These are phyloP conservation scores for Fusarium proliferatum DNA, from an alignment of 2,329 filamentous ascomycete species.

Conservation along the genomic window DNA sequence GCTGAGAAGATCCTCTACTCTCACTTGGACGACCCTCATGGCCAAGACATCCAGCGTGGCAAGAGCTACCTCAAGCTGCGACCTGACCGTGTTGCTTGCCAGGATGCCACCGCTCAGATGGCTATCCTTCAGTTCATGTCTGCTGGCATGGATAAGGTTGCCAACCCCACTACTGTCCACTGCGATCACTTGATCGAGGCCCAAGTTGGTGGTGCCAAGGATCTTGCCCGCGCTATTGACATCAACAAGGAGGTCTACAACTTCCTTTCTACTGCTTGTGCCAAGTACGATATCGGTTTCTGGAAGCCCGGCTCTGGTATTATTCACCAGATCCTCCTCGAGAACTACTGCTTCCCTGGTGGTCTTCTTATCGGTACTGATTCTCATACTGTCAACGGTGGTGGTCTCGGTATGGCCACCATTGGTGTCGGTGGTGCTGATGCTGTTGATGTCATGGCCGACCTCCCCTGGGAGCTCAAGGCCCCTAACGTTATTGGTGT, in stretches of 20 bases:
- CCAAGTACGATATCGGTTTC: conserved; percentile 99
- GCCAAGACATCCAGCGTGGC: conserved; percentile 95
- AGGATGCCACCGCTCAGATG: conserved; percentile 99
- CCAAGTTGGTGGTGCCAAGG: conserved; percentile 91
- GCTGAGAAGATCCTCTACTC: conserved; percentile 99
- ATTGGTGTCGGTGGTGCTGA: conserved; percentile 99
- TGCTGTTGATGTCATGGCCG: conserved; percentile 98
- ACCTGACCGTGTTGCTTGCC: conserved; percentile 97
- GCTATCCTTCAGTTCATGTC: conserved; percentile 99
- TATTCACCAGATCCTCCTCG: conserved; percentile 97
- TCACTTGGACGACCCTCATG: conserved; percentile 95
- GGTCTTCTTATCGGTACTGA: conserved; percentile 98
- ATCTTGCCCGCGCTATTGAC: conserved; percentile 87
- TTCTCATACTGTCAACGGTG: conserved; percentile 96
- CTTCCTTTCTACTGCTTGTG: conserved; percentile 92
- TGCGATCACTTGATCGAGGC: conserved; percentile 99
- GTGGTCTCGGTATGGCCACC: conserved; percentile 93
- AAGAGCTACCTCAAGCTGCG: conserved; percentile 96
- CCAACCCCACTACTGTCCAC: conserved; percentile 95
- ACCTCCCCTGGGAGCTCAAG: conserved; percentile 97
- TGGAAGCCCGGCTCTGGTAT: conserved; percentile 99
- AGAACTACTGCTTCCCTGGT: conserved; percentile 99
- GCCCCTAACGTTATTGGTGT: conserved; percentile 97
- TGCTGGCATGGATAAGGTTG: conserved; percentile 93
- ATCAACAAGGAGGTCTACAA: conserved; percentile 99